These are phyloP conservation scores for Colletotrichum sp. DNA, from an alignment of 2,329 filamentous ascomycete species.

Conservation along the genomic window DNA sequence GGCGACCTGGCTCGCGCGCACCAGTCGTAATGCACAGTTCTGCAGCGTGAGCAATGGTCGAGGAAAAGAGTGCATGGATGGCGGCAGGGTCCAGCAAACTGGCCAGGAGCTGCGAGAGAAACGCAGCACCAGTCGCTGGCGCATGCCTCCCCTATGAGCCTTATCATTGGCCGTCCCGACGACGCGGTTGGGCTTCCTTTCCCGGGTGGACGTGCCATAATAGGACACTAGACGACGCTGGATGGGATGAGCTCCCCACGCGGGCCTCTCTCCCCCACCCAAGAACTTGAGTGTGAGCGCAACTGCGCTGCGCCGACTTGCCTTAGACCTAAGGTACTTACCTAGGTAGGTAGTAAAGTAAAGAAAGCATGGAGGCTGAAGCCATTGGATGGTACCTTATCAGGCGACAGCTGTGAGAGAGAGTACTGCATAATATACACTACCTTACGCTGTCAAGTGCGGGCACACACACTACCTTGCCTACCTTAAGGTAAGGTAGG, in stretches of 20 bases:
- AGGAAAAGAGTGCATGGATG: not conserved
- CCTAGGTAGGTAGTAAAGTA: not conserved
- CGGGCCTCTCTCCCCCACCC: not conserved
- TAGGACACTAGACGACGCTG: not conserved
- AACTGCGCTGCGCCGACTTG: too few species aligned
- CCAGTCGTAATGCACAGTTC: not conserved
- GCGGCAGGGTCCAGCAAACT: not conserved
- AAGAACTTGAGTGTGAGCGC: not conserved
- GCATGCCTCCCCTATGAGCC: constrained; percentile 2
- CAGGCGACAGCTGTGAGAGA: not conserved
- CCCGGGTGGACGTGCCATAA: not conserved
- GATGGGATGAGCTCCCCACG: not conserved
- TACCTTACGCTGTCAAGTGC: not conserved
- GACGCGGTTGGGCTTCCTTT: not conserved
- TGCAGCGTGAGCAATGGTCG: not conserved
- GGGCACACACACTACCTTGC: not conserved
- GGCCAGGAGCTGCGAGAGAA: not conserved
- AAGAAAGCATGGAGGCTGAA: not conserved
- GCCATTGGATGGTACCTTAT: not conserved
- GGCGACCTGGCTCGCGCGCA: not conserved
- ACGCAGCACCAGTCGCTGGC: constrained; percentile 9
- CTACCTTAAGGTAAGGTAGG: too few species aligned
- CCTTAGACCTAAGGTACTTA: not conserved
- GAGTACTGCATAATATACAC: not conserved
- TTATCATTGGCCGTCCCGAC: constrained; percentile 4